These are phyloP conservation scores for Bothriochloa decipiens DNA, from an alignment of 176 grass and related monocot genomes.

Conservation along the genomic window DNA sequence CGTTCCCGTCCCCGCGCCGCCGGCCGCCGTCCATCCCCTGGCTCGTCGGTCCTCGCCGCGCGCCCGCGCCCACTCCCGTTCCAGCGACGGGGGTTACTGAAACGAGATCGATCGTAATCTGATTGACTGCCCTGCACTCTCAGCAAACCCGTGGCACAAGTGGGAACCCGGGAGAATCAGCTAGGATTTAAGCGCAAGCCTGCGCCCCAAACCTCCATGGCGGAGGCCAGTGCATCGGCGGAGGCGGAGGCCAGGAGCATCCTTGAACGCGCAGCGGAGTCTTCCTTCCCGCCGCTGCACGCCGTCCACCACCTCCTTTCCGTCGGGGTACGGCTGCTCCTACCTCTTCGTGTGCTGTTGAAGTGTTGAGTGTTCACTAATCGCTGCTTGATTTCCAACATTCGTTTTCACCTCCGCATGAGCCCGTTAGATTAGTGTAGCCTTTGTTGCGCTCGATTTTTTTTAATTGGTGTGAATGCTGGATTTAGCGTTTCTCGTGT, in stretches of 20 bases:
- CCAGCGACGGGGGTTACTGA: not conserved
- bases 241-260: conserved; percentile 39
- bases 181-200: conserved; percentile 36
- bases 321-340: conserved; percentile 60
- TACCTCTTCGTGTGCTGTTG: not conserved
- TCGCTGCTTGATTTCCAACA: not conserved
- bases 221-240: conserved; percentile 17
- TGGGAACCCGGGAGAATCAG: not conserved
- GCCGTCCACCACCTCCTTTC: conserved; percentile 65
- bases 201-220: conserved; percentile 1
- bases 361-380: not conserved
- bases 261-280: conserved; percentile 37
- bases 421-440: not conserved
- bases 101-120: not conserved
- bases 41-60: not conserved
- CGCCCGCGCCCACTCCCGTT: not conserved
- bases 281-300: conserved; percentile 54
- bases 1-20: conserved; percentile 29
- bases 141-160: not conserved
- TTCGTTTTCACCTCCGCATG: not conserved
- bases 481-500: not conserved
- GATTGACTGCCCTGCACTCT: not conserved
- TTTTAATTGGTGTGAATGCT: not conserved
- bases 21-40: not conserved
- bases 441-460: not conserved